Evolutionary conservation across 2,329 filamentous ascomycete species (phyloP).

Genomic region (Pseudofabraea citricarpa): DNA sequence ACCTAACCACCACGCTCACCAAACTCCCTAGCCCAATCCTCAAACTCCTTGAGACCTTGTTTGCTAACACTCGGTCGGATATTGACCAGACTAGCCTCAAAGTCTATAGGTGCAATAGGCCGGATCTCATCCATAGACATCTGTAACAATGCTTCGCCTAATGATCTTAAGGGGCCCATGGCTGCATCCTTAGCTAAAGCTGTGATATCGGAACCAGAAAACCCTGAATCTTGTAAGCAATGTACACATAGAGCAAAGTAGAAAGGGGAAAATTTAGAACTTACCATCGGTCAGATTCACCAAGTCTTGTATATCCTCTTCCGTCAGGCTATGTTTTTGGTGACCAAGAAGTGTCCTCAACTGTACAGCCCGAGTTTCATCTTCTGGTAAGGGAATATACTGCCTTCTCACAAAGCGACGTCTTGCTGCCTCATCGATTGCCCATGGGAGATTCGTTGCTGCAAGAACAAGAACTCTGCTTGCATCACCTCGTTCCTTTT

Average conservation of each 20-base stretch:
- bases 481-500: constrained; percentile 72
- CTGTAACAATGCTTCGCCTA: constrained; percentile 83
- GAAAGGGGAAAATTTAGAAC: constrained; percentile 1
- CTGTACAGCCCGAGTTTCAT: constrained; percentile 73
- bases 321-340: constrained; percentile 65
- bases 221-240: constrained; percentile 57
- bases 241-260: constrained; percentile 4
- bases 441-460: constrained; percentile 95
- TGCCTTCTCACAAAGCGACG: constrained; percentile 87
- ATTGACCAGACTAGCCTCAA: constrained; percentile 73
- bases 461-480: constrained; percentile 88
- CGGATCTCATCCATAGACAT: constrained; percentile 95
- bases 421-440: constrained; percentile 91
- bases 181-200: constrained; percentile 95
- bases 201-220: constrained; percentile 95
- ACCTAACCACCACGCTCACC: constrained; percentile 83
- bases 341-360: constrained; percentile 75
- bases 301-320: constrained; percentile 66
- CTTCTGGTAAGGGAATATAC: constrained; percentile 91
- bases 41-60: constrained; percentile 79
- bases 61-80: constrained; percentile 89
- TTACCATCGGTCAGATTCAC: constrained; percentile 69
- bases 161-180: constrained; percentile 87
- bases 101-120: constrained; percentile 78
- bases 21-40: constrained; percentile 91